Base-by-base conservation (phyloP, 2,329 filamentous ascomycete genomes). In the Xylariaceae sp. region DNA sequence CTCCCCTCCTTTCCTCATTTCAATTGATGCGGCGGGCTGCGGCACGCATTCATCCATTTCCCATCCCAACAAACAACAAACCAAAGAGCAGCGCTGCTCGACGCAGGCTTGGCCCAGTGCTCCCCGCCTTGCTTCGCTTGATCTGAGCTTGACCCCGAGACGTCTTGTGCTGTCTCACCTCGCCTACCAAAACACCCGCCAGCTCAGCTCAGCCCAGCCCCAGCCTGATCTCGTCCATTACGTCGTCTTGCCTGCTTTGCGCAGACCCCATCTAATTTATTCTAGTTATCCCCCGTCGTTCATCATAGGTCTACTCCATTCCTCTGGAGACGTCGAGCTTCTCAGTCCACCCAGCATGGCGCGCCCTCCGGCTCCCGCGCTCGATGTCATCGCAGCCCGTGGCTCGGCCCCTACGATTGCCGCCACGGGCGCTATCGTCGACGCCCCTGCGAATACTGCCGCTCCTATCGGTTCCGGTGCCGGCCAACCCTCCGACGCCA, bases 301-400 rank as follows among this genome's bases (percentile, higher is more conserved):
- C 15, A 18, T 30, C 7, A 34, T 35, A 13, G 53, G 44, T 60
- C 35, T 35, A 7, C 10, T 47, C 17, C 6, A 10, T 56, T 45
- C 45, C 35, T 30, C 35, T 52, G 37, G 35, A 55, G 52, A 34
- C 23, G 9, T 37, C n/a, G 17, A 34, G 41, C 37, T 23, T 13
- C 55, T 11, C 15, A 30, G 23, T 51, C 18, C 23, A 7, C 55
- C 39, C 41, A 64, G 41, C 10, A 66, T 56, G 57, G 68, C 67
- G 67, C 67, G 65, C 48, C 65, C 64, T 62, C 65, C 68, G 37
- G 69, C 68, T 55, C 67, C 68, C 45, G 68, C 69, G 55, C 69
- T 71, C 65, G 67, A 71, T 67, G 68, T 71, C 62, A 69, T 70
- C 63, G 69, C 69, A 18, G 62, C 67, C 52, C 68, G 66, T 41